Conservation (phyloP, 2,329 filamentous ascomycete species). For the Sarocladiaceae sp. region DNA sequence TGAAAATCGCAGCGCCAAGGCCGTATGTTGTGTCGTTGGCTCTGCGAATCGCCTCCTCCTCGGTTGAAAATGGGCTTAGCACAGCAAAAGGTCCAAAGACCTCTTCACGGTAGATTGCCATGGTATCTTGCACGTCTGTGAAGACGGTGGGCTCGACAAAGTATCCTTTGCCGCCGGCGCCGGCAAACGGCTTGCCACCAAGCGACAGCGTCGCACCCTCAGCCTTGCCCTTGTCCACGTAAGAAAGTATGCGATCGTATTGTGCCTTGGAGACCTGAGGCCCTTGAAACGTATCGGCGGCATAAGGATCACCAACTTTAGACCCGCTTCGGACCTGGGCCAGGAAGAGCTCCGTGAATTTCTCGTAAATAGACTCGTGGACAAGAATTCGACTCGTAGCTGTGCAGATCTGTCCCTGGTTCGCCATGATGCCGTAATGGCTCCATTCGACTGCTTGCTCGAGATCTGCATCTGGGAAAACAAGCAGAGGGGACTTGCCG, state of each 20-base stretch:
- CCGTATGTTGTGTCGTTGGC: slow-evolving; percentile 40
- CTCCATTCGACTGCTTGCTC: slow-evolving; percentile 53
- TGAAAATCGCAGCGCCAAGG: slow-evolving; percentile 47
- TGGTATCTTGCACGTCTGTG: slow-evolving; percentile 15
- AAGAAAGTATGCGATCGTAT: slow-evolving; percentile 56
- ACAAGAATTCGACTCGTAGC: slow-evolving; percentile 57
- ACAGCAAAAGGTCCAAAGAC: slow-evolving; percentile 21
- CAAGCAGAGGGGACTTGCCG: slow-evolving; percentile 51
- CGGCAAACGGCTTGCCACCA: background rate
- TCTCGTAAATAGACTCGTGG: slow-evolving; percentile 46
- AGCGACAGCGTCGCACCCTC: background rate
- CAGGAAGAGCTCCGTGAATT: slow-evolving; percentile 61
- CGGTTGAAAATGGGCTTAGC: slow-evolving; percentile 15
- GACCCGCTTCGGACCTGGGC: slow-evolving; percentile 58
- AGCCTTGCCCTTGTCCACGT: slow-evolving; percentile 40
- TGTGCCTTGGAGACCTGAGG: slow-evolving; percentile 50
- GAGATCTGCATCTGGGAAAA: slow-evolving; percentile 53
- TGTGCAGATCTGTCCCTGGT: slow-evolving; percentile 59
- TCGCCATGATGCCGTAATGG: slow-evolving; percentile 39
- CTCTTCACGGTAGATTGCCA: slow-evolving; percentile 19
- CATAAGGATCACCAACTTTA: slow-evolving; percentile 62
- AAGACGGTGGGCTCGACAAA: slow-evolving; percentile 20
- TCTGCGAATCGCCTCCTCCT: slow-evolving; percentile 17
- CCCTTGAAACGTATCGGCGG: slow-evolving; percentile 44
- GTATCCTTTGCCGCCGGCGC: slow-evolving; percentile 16